These are phyloP conservation scores for Suhomyces faveliae DNA, from an alignment of 805 yeast genomes.

Conservation along the genomic window DNA sequence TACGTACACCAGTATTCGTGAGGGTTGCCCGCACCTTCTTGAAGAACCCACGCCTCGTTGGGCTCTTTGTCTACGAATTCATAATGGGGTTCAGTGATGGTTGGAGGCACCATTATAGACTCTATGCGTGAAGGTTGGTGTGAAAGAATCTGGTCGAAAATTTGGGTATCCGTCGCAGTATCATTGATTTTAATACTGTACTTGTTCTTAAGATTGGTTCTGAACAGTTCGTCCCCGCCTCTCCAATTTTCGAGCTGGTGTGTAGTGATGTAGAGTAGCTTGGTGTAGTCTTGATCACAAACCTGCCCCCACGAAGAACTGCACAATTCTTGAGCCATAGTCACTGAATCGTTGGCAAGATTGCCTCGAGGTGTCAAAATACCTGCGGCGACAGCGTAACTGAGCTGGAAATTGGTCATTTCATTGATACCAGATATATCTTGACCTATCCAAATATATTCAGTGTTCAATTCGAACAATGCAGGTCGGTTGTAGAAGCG, in stretches of 20 bases:
- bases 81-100: conserved; percentile 14
- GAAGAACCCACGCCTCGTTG: conserved; percentile 23
- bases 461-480: conserved; percentile 12
- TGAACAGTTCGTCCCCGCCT: conserved; percentile 14
- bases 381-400: conserved; percentile 30
- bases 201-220: conserved; percentile 14
- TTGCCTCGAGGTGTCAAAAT: conserved; percentile 29
- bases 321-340: conserved; percentile 31
- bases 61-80: conserved; percentile 25
- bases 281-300: conserved; percentile 21
- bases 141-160: conserved; percentile 11
- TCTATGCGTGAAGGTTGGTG: conserved; percentile 25
- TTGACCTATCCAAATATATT: conserved; percentile 35
- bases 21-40: conserved; percentile 14
- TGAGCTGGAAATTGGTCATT: conserved; percentile 23
- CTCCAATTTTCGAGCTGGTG: conserved; percentile 36
- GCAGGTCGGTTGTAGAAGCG: conserved; percentile 16
- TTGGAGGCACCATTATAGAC: conserved; percentile 25
- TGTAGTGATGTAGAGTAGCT: conserved; percentile 29
- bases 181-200: conserved; percentile 8
- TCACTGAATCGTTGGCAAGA: conserved; percentile 11
- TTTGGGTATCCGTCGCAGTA: not conserved
- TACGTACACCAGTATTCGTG: conserved; percentile 36
- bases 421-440: conserved; percentile 26
- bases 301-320: conserved; percentile 40